These are phyloP conservation scores for Cladosporium sp. DNA, from an alignment of 2,329 filamentous ascomycete species.

Conservation along the genomic window DNA sequence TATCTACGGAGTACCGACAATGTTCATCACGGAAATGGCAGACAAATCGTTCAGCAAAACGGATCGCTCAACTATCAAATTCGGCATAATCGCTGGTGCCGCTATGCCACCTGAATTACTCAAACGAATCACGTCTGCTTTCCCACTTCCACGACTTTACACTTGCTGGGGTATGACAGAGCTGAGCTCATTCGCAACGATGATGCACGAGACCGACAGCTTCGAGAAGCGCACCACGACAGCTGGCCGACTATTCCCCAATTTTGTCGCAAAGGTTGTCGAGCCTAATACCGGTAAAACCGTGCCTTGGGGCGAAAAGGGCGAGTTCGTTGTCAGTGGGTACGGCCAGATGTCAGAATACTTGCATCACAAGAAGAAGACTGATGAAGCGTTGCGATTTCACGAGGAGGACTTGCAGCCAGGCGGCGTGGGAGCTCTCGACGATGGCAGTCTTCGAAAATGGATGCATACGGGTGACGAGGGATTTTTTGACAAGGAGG, in stretches of 20 bases:
- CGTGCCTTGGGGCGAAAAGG: constrained; percentile 63
- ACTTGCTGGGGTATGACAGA: constrained; percentile 64
- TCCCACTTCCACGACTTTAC: constrained; percentile 71
- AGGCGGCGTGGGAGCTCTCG: constrained; percentile 31
- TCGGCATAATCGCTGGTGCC: constrained; percentile 65
- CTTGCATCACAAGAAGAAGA: constrained; percentile 69
- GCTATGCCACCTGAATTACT: constrained; percentile 72
- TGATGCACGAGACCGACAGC: constrained; percentile 69
- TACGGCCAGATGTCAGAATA: constrained; percentile 68
- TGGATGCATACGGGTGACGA: constrained; percentile 66
- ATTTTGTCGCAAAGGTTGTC: constrained; percentile 71
- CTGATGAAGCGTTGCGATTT: constrained; percentile 61
- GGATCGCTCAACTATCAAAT: constrained; percentile 49
- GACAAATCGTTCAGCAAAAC: constrained; percentile 1
- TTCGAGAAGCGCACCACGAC: constrained; percentile 64
- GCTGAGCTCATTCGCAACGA: constrained; percentile 75
- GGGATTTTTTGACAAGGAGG: constrained; percentile 44
- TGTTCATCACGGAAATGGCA: constrained; percentile 66
- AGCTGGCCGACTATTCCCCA: constrained; percentile 74
- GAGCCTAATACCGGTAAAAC: constrained; percentile 36
- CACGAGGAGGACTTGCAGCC: constrained; percentile 18
- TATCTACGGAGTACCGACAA: constrained; percentile 76
- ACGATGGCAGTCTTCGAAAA: constrained; percentile 5
- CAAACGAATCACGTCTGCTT: constrained; percentile 64
- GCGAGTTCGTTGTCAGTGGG: constrained; percentile 73